phyloP scores from a whole-genome alignment of 73 alveolate genomes.

The Paramecium primaurelia region DNA sequence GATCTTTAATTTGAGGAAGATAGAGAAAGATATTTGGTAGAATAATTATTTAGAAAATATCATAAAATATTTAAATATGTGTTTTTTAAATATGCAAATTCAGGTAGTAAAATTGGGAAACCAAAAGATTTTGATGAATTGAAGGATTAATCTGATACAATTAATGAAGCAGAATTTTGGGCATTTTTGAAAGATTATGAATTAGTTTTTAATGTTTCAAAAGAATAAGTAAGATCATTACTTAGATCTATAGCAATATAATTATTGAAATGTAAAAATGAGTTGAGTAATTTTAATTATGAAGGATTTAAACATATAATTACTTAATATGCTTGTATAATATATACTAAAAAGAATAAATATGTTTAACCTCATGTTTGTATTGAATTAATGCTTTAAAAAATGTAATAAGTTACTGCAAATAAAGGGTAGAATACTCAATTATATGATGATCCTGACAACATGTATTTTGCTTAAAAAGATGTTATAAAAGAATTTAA shows the following conservation, averaged over 20 bases:
- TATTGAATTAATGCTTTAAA: conserved; percentile 44
- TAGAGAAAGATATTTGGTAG: conserved; percentile 73
- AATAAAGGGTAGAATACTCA: conserved; percentile 58
- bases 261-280: not conserved
- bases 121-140: conserved; percentile 67
- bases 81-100: conserved; percentile 71
- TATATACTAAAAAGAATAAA: conserved; percentile 37
- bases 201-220: conserved; percentile 50
- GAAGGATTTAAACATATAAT: conserved; percentile 46
- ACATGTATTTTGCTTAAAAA: conserved; percentile 67
- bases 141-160: conserved; percentile 61
- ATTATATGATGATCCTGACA: conserved; percentile 74
- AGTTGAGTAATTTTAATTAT: not conserved
- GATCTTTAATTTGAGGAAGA: conserved; percentile 77
- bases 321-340: conserved; percentile 43
- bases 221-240: conserved; percentile 64
- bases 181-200: conserved; percentile 74
- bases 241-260: conserved; percentile 37
- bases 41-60: conserved; percentile 66
- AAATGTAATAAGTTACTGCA: conserved; percentile 59
- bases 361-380: conserved; percentile 51
- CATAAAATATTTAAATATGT: conserved; percentile 65
- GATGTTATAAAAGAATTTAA: conserved; percentile 74
- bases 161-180: conserved; percentile 74
- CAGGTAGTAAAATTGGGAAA: conserved; percentile 67